Percentiles rank a stretch among this genome's conserved stretches.
phyloP scores from a whole-genome alignment of 2,329 filamentous ascomycete genomes.

The Paracoccidioides brasiliensis region DNA sequence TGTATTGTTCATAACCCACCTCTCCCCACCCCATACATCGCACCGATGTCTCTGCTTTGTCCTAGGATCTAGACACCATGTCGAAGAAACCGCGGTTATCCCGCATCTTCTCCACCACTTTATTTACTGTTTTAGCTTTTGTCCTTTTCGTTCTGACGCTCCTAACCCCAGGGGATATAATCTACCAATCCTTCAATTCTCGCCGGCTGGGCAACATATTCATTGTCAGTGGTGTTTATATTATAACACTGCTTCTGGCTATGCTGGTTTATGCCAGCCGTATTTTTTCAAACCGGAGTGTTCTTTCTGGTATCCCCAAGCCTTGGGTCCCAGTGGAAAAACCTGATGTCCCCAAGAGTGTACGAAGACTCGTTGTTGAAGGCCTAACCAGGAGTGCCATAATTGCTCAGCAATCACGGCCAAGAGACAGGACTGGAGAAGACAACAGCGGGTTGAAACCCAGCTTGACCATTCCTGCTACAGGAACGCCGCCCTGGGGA shows the following conservation, averaged over 20 bases:
- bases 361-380: conserved; percentile 61
- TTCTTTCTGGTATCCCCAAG: conserved; percentile 73
- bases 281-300: conserved; percentile 74
- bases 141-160: conserved; percentile 61
- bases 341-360: conserved; percentile 62
- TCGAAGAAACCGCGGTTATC: conserved; percentile 38
- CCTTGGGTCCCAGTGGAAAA: conserved; percentile 75
- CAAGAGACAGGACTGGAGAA: conserved; percentile 44
- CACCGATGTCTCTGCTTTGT: background rate
- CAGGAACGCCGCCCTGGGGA: conserved; percentile 55
- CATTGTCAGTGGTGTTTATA: conserved; percentile 62
- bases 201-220: conserved; percentile 66
- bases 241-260: conserved; percentile 57
- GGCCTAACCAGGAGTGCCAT: conserved; percentile 64
- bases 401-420: conserved; percentile 65
- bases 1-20: background rate
- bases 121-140: conserved; percentile 64
- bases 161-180: conserved; percentile 65
- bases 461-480: conserved; percentile 18
- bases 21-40: background rate
- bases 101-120: conserved; percentile 65
- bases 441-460: conserved; percentile 11
- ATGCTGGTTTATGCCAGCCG: conserved; percentile 66
- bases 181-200: conserved; percentile 60
- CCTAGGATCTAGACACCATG: background rate